phyloP scores from a whole-genome alignment of 768 basidiomycete genomes.

The Astraeus odoratus region DNA sequence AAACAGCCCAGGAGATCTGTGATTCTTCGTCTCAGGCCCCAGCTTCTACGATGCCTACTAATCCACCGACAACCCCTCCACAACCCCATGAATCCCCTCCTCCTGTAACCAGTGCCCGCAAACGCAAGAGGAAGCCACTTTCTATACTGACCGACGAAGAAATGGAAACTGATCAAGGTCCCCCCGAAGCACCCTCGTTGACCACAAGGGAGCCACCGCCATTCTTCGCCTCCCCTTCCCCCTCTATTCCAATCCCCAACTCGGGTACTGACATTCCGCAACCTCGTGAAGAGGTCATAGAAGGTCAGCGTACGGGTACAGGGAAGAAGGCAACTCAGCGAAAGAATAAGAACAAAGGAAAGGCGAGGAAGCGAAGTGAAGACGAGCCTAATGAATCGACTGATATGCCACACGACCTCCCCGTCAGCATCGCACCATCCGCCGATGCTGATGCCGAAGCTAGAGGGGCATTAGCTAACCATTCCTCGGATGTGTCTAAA shows the following conservation, averaged over 20 bases:
- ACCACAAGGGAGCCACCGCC: conserved; percentile 30
- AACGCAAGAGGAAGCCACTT: conserved; percentile 19
- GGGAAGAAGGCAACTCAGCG: conserved; percentile 15
- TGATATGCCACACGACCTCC: conserved; percentile 2
- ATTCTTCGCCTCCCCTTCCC: conserved; percentile 43
- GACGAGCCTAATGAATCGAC: conserved; percentile 9
- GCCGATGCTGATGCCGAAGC: conserved; percentile 2
- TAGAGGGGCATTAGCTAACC: neutral
- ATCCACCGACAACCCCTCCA: conserved; percentile 18
- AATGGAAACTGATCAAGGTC: conserved; percentile 8
- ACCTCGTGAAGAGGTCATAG: neutral
- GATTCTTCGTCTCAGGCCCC: conserved; percentile 27
- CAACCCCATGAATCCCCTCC: conserved; percentile 19
- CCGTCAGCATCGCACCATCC: neutral
- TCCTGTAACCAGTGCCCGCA: conserved; percentile 16
- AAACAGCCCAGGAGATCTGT: conserved; percentile 26
- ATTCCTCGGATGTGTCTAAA: conserved; percentile 1
- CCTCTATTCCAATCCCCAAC: conserved; percentile 20
- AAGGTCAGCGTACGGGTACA: conserved; percentile 7
- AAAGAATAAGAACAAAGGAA: conserved; percentile 26
- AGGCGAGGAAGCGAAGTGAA: conserved; percentile 20
- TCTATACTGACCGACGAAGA: conserved; percentile 10
- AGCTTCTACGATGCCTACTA: conserved; percentile 25
- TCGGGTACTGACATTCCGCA: conserved; percentile 25
- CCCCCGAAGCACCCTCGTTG: neutral